These are phyloP conservation scores for Aspergillus funiculosus DNA, from an alignment of 495 filamentous ascomycete species.

Conservation along the genomic window DNA sequence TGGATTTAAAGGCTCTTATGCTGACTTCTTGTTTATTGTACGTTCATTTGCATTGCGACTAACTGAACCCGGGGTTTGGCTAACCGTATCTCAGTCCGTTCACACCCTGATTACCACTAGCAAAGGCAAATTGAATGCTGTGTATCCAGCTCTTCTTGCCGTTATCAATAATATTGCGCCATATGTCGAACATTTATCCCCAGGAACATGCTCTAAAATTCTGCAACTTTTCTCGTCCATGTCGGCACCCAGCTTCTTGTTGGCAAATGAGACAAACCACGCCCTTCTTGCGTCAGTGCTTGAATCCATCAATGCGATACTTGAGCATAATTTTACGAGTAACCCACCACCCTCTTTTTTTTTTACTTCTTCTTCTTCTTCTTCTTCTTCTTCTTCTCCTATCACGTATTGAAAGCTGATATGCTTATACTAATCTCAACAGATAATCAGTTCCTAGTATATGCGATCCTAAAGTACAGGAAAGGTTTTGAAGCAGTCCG, in stretches of 20 bases:
- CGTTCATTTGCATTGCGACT: background rate
- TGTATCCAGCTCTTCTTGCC: constrained; percentile 88
- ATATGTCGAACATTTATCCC: constrained; percentile 69
- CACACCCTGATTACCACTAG: constrained; percentile 87
- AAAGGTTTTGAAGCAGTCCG: constrained; percentile 85
- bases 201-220: constrained; percentile 71
- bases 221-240: constrained; percentile 88
- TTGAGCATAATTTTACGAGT: constrained; percentile 91
- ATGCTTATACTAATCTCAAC: too few relatives aligned
- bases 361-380: too few relatives aligned
- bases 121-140: constrained; percentile 83
- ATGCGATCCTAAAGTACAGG: constrained; percentile 68
- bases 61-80: background rate
- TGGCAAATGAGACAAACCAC: constrained; percentile 94
- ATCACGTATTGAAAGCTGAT: too few relatives aligned
- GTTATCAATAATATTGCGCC: constrained; percentile 90
- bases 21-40: constrained; percentile 86
- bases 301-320: constrained; percentile 83
- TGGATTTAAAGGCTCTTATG: constrained; percentile 86
- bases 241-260: constrained; percentile 90
- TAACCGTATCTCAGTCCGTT: constrained; percentile 61
- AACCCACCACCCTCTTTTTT: too few relatives aligned
- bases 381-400: too few relatives aligned
- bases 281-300: constrained; percentile 72
- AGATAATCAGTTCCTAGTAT: constrained; percentile 83